Percentiles rank a stretch among this genome's conserved stretches.
phyloP scores from a whole-genome alignment of 2,329 filamentous ascomycete genomes.

The Alternaria tenuissima region DNA sequence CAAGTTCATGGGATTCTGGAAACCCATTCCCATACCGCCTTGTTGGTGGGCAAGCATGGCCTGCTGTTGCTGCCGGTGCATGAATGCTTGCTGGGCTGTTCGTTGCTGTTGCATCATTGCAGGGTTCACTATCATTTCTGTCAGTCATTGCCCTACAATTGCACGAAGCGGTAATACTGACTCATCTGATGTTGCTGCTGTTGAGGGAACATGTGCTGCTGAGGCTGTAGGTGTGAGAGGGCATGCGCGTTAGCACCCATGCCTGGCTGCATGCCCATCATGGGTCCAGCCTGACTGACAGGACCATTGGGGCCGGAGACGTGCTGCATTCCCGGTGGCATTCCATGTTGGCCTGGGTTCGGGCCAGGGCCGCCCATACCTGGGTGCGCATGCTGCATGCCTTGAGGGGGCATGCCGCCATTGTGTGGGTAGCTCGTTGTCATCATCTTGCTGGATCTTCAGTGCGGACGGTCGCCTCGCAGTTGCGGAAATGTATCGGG shows the following conservation, averaged over 20 bases:
- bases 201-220: conserved; percentile 64
- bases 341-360: conserved; percentile 72
- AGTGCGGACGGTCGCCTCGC: conserved; percentile 24
- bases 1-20: conserved; percentile 65
- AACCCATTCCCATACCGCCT: conserved; percentile 60
- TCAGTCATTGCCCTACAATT: conserved; percentile 12
- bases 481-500: conserved; percentile 11
- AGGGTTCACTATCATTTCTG: conserved; percentile 47
- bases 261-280: conserved; percentile 82
- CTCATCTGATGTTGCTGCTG: conserved; percentile 53
- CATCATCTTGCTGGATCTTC: conserved; percentile 67
- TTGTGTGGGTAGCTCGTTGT: conserved; percentile 71
- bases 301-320: conserved; percentile 75
- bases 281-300: conserved; percentile 72
- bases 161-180: conserved; percentile 34
- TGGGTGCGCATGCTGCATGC: conserved; percentile 69
- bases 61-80: conserved; percentile 62
- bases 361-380: conserved; percentile 71
- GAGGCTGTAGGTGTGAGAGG: conserved; percentile 74
- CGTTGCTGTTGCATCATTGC: conserved; percentile 53
- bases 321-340: conserved; percentile 73
- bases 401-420: conserved; percentile 76
- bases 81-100: conserved; percentile 57
- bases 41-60: conserved; percentile 63
- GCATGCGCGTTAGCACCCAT: conserved; percentile 71